Conservation (phyloP, 805 yeast genomes). For the Pichia paraexigua region DNA sequence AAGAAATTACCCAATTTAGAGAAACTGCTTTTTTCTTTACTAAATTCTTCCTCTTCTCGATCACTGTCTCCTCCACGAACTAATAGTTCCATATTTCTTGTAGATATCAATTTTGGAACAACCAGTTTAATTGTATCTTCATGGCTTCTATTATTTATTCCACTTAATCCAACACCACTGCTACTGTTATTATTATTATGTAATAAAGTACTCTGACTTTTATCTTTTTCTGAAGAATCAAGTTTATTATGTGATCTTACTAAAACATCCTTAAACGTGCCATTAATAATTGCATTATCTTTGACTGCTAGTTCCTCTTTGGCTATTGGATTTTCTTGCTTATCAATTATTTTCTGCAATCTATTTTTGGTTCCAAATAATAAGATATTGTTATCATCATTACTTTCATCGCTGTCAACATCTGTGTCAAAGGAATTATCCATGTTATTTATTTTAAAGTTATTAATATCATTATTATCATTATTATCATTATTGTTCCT, state of each 20-base stretch:
- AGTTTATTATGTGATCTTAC: constrained; percentile 10
- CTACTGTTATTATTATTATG: background rate
- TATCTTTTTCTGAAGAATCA: background rate
- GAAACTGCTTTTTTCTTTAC: background rate
- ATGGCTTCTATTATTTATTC: background rate
- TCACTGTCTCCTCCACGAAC: background rate
- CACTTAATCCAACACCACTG: background rate
- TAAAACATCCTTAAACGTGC: constrained; percentile 13
- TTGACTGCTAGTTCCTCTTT: background rate
- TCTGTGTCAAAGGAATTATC: background rate
- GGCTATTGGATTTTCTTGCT: background rate
- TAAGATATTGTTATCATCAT: constrained; percentile 9
- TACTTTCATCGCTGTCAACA: background rate
- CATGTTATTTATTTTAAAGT: background rate
- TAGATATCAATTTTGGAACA: constrained; percentile 8
- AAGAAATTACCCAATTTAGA: background rate
- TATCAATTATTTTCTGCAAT: background rate
- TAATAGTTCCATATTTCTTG: background rate
- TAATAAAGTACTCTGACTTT: background rate
- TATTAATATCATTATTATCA: background rate
- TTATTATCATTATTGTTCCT: background rate
- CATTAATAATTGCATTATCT: constrained; percentile 10
- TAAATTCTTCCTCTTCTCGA: background rate
- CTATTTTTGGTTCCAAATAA: constrained; percentile 9
- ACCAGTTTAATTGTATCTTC: constrained; percentile 1